Evolutionary conservation across 73 alveolate species (phyloP), one percentile per base, ranked within the genome.

Genomic region (Paramecium caudatum): DNA sequence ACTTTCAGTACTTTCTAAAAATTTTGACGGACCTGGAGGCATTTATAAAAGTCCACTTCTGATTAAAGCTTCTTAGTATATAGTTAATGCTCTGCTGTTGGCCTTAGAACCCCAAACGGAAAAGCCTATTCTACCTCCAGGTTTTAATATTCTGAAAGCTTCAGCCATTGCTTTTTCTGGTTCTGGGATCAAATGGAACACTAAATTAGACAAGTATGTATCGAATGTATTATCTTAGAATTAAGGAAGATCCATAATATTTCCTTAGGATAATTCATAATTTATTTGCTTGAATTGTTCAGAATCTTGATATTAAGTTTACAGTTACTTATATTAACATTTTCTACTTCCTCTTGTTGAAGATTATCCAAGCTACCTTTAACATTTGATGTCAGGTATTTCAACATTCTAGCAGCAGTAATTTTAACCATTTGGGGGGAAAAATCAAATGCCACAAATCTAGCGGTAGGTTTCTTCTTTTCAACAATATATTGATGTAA

Each of bases 201-300:
- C 62, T 5, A 74, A 43, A 39, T 74, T 74, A 4, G 88, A 74
- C 3, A 37, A 7, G 45, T 74, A 74, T 39, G 65, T 43, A 21
- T 74, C 88, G 43, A 74, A 74, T 16, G 68, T 41, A 21, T 74
- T 45, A 41, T 74, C 68, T 74, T 74, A 4, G 46, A 74, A 74
- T 39, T 74, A 12, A 37, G 8, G n/a, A 4, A 74, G 25, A 13
- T 74, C 68, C 32, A 39, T 12, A 5, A 74, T 39, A 7, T 39
- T 74, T 39, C 47, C 88, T 13, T 27, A 13, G 17, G 5, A 41
- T 41, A 43, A 8, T 13, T 45, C 30, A 74, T 74, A 74, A 43
- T 74, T 74, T 5, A 74, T 41, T 41, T 74, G 19, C 17, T 74
- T 74, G 43, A 74, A 74, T 45, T 41, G 17, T 41, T 30, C 55